Evolutionary conservation across 1,284 basidiomycete genomes (phyloP), one percentile per base, ranked within the genome.

Genomic region (Ceratobasidium papillatum): DNA sequence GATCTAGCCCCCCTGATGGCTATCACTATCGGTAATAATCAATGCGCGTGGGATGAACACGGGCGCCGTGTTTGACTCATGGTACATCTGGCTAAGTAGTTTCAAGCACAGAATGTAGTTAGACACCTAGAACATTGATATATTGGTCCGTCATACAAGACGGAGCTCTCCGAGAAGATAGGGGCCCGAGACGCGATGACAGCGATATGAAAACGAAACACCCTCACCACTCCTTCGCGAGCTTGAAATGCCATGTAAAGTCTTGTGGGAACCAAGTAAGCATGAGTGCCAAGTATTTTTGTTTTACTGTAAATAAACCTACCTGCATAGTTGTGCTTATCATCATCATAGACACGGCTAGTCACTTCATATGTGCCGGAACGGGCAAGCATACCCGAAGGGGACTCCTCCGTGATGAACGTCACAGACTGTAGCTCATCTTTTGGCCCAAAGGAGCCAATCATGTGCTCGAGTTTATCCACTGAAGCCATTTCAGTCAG

Each of bases 401-500:
- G 93, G 27, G 92, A 91, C 79, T 92, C 90, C 59, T 94, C 93
- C 2, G 91, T 84, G 3, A 91, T 89, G 81, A 94, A 94, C 82
- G 90, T 87, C 82, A 91, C 92, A 75, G 78, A 81, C 79, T 92
- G 91, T 7, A 89, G 79, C 59, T 88, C 84, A 17, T 90, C 86
- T 75, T 85, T 82, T 32, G 91, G 90, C 5, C 92, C 91, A 81
- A 94, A 96, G 1, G 93, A 95, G 34, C 94, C 95, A 43, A 96
- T 87, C 95, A 96, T 96, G 80, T 93, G 88, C 79, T 96, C 94
- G 80, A 94, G 81, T 82, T 92, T 95, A 82, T 95, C 94, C 78
- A 95, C 94, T 94, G 79, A 9, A 59, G 47, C 14, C 71, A 56
- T 63, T 32, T 43, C 59, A 63, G 41, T 32, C 30, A 68, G 76